Base-by-base conservation (phyloP, 2,329 filamentous ascomycete genomes). In the Exophiala alcalophila region DNA sequence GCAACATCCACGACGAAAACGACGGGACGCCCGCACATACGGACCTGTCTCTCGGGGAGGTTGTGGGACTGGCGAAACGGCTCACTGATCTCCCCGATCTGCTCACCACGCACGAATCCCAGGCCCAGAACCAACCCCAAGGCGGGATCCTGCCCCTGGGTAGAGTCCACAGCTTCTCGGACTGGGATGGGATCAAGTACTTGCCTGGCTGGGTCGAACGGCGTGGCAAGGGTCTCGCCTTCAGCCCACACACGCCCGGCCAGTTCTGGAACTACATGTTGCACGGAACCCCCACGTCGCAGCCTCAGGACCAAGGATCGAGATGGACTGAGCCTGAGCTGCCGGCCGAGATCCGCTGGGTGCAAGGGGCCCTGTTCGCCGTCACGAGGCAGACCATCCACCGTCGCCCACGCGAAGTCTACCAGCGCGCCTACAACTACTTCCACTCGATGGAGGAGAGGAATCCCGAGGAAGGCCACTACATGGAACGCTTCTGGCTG, bases 391-490 rank as follows among this genome's bases (percentile, higher is more conserved):
- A 45, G 11, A 49, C 48, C 7, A 52, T 55, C 26, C 50, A 52
- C 23, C 44, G 40, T 10, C 40, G 42, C 23, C 40, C 48, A 12
- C 21, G 27, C 14, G 32, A 43, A 10, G 45, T 40, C 23, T 55
- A 50, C 27, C 12, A 43, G 20, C 24, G 33, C 12, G 14, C 52
- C 10, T 39, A 51, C 11, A 28, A 40, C 6, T 47, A 49, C 16
- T 46, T 47, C 15, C 44, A 52, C 15, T 18, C 39, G 1, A 35
- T 53, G 44, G 29, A 30, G n/a, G 44, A 55, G 21, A 28, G 40
- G 4, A 52, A 55, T 33, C 52, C 52, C 3, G 52, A 52, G 31
- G 52, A 52, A 4, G 52, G 52, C 11, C 52, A 53, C 32, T 49
- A 47, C 29, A 41, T 49, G 50, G 52, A 53, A 32, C 44, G 52